Evolutionary conservation across 176 grass and related monocot species (phyloP).

Genomic region (Panicum miliaceum): DNA sequence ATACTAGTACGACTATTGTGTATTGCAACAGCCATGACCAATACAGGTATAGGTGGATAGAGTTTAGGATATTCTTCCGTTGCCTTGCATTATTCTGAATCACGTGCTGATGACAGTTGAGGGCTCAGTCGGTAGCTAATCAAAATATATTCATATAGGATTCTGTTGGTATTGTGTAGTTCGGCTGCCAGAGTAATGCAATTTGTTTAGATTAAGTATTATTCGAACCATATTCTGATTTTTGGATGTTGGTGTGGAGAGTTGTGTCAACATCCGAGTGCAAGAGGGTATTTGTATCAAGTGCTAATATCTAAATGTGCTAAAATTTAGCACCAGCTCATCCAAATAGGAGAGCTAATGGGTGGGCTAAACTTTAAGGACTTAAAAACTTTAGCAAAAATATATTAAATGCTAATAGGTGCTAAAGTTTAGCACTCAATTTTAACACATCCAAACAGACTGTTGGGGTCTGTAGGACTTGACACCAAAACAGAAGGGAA

Average conservation of each 20-base stretch:
- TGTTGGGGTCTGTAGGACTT: no score
- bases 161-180: background rate
- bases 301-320: no score
- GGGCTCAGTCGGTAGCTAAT: background rate
- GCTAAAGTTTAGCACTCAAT: no score
- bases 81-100: background rate
- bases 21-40: background rate
- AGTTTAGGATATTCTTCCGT: background rate
- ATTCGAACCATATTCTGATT: background rate
- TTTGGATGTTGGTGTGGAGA: background rate
- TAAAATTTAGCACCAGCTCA: no score
- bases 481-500: no score
- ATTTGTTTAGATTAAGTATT: background rate
- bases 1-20: background rate
- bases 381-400: no score
- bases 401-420: no score
- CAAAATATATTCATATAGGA: background rate
- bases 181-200: background rate
- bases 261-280: no score
- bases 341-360: no score
- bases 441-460: no score
- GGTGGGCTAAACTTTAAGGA: no score
- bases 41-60: background rate
- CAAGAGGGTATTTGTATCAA: no score
- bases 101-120: constrained; percentile 25